Evolutionary conservation across 495 filamentous ascomycete species (phyloP), one percentile per base, ranked within the genome.

Genomic region (Neurospora sp.): DNA sequence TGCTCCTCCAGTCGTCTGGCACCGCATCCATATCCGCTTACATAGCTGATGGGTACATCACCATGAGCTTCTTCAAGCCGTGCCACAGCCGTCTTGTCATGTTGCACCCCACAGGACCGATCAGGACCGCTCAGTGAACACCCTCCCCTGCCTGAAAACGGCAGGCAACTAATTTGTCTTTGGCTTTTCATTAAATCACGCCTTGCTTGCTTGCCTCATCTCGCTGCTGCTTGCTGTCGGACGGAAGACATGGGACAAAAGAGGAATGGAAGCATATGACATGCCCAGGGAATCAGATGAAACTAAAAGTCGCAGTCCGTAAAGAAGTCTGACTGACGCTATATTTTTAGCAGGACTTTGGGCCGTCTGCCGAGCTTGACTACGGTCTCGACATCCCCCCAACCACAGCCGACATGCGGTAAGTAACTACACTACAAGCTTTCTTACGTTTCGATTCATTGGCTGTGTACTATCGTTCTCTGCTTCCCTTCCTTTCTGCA

Each of bases 381-480:
- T 85, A 85, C 74, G 12, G 53, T 65, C 79, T 85, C 71, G 84
- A 85, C 68, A 79, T 84, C 72, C 81, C 53, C 53, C 53, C 80
- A 69, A 76, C 80, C 40, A 75, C 81, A 75, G 75, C 82, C 84
- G 83, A 85, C 79, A 85, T 85, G 83, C 81, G 84, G 82, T 85
- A 75, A 76, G 83, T 83, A 65, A 68, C 42, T 18, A 39, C 69
- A 12, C 41, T 38, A 7, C 9, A 69, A 31, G 39, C 16, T 70
- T 78, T 73, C 71, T 65, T 74, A 47, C 31, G 53, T 70, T 69
- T 76, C 70, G 41, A 71, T 42, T 69, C 38, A 73, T 65, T 35
- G 53, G 53, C 27, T 65, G 14, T 18, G 22, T 27, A 35, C 53
- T 14, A 65, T 65, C 6, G 27, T 65, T 18, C 27, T 65, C 27